A percentile compares a stretch with the other conserved stretches of the same genome.
These are phyloP conservation scores for Grifola frondosa DNA, from an alignment of 1,284 basidiomycete genomes.

Conservation along the genomic window DNA sequence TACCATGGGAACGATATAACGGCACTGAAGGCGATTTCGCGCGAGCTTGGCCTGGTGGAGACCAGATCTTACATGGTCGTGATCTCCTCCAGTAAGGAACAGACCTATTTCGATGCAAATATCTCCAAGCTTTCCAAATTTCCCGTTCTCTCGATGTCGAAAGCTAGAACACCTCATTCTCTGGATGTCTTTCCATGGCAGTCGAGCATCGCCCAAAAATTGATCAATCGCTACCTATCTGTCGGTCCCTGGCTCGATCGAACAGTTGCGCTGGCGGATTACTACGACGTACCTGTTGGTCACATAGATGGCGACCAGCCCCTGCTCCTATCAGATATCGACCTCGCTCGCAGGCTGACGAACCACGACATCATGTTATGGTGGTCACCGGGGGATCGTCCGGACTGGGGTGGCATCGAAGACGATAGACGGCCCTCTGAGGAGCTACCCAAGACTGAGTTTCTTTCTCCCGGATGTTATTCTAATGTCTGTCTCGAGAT, in stretches of 20 bases:
- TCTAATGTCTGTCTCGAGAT: conserved; percentile 93
- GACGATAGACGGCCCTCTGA: conserved; percentile 80
- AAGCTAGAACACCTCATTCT: conserved; percentile 70
- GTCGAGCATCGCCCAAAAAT: conserved; percentile 67
- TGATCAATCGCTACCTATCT: conserved; percentile 83
- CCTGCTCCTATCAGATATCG: conserved; percentile 85
- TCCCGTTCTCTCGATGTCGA: conserved; percentile 86
- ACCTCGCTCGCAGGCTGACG: conserved; percentile 84
- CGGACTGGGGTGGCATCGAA: conserved; percentile 93
- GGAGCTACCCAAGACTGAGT: conserved; percentile 84
- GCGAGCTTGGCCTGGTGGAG: conserved; percentile 78
- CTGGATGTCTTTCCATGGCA: conserved; percentile 83
- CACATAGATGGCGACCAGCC: conserved; percentile 92
- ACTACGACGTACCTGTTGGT: conserved; percentile 91
- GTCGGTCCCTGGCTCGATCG: conserved; percentile 81
- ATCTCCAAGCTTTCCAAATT: conserved; percentile 80
- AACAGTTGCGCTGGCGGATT: conserved; percentile 82
- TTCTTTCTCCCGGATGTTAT: conserved; percentile 85
- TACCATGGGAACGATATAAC: conserved; percentile 82
- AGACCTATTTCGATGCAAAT: conserved; percentile 79
- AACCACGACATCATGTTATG: conserved; percentile 92
- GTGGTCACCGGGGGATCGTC: conserved; percentile 92
- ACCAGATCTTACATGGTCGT: conserved; percentile 74
- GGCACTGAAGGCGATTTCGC: conserved; percentile 87
- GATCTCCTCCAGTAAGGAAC: conserved; percentile 85